Evolutionary conservation across 345 rosid genomes (phyloP).

Genomic region (Turnera subulata): DNA sequence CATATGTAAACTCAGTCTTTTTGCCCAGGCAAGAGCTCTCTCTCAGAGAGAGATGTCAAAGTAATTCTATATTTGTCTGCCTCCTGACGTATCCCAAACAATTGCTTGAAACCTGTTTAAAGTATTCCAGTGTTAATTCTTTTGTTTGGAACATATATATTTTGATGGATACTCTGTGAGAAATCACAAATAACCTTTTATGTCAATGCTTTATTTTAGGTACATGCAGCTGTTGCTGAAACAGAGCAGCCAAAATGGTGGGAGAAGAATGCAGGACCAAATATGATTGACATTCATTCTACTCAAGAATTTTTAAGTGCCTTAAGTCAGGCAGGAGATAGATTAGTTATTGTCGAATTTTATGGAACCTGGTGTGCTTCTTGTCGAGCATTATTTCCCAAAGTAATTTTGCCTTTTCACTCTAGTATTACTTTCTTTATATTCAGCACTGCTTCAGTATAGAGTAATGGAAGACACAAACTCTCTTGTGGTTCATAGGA

Average conservation of each 20-base stretch:
- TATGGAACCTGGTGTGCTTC: conserved; percentile 99
- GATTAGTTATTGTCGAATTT: conserved; percentile 87
- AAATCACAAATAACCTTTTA: background rate
- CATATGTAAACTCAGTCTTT: no score
- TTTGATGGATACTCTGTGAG: background rate
- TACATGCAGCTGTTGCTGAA: conserved; percentile 56
- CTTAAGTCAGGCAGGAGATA: conserved; percentile 70
- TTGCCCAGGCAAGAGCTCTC: no score
- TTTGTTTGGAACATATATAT: no score
- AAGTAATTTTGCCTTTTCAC: conserved; percentile 35
- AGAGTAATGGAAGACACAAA: background rate
- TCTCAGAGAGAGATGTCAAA: no score
- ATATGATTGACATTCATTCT: conserved; percentile 87
- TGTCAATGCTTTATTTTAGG: conserved; percentile 38
- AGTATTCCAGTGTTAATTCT: background rate
- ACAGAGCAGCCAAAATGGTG: conserved; percentile 90
- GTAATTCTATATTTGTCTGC: no score
- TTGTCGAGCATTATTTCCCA: conserved; percentile 82
- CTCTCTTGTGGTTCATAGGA: background rate
- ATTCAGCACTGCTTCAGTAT: background rate
- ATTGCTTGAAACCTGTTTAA: no score
- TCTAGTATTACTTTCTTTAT: background rate
- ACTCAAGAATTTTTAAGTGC: conserved; percentile 75
- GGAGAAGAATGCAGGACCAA: conserved; percentile 84
- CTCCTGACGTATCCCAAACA: no score